These are phyloP conservation scores for Lupinus albus DNA, from an alignment of 306 rosid genomes.

Conservation along the genomic window DNA sequence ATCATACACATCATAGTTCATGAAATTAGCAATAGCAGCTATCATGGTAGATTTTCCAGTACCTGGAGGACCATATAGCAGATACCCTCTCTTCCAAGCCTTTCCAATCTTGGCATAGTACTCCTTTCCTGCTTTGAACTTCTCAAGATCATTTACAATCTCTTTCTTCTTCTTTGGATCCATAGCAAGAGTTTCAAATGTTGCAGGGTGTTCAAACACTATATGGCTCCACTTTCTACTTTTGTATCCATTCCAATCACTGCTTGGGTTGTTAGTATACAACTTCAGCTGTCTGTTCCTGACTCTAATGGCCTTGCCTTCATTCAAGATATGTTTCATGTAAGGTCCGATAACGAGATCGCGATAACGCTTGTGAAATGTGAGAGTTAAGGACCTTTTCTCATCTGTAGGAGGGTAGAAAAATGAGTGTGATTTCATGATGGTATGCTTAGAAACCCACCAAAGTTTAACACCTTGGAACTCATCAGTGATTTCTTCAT, in stretches of 20 bases:
- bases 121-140: constrained; percentile 47
- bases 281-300: constrained; percentile 50
- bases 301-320: constrained; percentile 18
- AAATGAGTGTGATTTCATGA: neutral
- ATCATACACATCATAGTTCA: constrained; percentile 68
- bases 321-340: constrained; percentile 42
- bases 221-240: constrained; percentile 54
- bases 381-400: constrained; percentile 41
- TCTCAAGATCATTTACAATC: constrained; percentile 45
- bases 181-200: constrained; percentile 54
- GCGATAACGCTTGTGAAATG: constrained; percentile 48
- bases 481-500: constrained; percentile 53
- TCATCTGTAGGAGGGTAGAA: constrained; percentile 44
- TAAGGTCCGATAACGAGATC: constrained; percentile 44
- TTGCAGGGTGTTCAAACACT: constrained; percentile 61
- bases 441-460: constrained; percentile 40
- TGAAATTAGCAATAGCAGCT: constrained; percentile 57
- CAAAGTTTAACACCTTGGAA: constrained; percentile 46
- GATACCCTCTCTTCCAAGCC: constrained; percentile 65
- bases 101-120: constrained; percentile 57
- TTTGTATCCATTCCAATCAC: constrained; percentile 21
- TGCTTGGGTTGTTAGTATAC: constrained; percentile 46
- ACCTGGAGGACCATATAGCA: constrained; percentile 63
- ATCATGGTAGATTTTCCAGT: constrained; percentile 66
- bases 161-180: constrained; percentile 42